Percentiles rank a stretch among this genome's conserved stretches.
Conservation (phyloP, 495 filamentous ascomycete genomes). For the Evernia prunastri region DNA sequence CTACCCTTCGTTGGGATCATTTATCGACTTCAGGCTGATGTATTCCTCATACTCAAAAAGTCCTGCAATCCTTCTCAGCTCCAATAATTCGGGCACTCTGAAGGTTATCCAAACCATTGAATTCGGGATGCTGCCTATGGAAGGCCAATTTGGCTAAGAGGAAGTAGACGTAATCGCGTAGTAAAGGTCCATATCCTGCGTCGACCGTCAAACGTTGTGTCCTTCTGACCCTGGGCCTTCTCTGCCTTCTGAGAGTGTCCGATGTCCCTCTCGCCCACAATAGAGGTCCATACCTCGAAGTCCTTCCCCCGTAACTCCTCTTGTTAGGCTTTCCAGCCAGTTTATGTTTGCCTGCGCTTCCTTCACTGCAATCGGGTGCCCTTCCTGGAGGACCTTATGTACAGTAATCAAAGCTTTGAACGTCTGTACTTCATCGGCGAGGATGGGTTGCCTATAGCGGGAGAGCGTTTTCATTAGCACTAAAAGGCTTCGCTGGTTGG, state of each 20-base stretch:
- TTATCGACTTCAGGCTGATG: conserved; percentile 93
- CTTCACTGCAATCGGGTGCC: conserved; percentile 76
- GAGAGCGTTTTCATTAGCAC: neutral
- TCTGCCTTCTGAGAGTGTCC: neutral
- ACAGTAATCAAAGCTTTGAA: conserved; percentile 90
- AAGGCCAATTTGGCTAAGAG: conserved; percentile 87
- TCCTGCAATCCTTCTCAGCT: conserved; percentile 38
- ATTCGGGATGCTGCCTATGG: conserved; percentile 93
- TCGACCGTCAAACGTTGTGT: conserved; percentile 20
- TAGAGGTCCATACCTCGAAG: conserved; percentile 53
- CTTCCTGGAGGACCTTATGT: conserved; percentile 95
- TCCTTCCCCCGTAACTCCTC: conserved; percentile 79
- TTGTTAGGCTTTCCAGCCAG: conserved; percentile 89
- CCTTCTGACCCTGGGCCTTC: neutral
- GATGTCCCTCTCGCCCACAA: neutral
- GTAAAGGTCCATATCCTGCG: conserved; percentile 80
- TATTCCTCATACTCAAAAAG: conserved; percentile 99
- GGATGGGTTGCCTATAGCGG: conserved; percentile 72
- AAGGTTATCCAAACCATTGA: conserved; percentile 63
- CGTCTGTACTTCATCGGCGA: conserved; percentile 91
- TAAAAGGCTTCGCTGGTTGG: no score
- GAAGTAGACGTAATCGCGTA: conserved; percentile 92
- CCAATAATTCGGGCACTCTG: neutral
- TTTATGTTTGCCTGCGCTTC: conserved; percentile 83
- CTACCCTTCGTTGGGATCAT: conserved; percentile 93